Conservation (phyloP, 345 rosid species). For the Schrenkiella parvula region DNA sequence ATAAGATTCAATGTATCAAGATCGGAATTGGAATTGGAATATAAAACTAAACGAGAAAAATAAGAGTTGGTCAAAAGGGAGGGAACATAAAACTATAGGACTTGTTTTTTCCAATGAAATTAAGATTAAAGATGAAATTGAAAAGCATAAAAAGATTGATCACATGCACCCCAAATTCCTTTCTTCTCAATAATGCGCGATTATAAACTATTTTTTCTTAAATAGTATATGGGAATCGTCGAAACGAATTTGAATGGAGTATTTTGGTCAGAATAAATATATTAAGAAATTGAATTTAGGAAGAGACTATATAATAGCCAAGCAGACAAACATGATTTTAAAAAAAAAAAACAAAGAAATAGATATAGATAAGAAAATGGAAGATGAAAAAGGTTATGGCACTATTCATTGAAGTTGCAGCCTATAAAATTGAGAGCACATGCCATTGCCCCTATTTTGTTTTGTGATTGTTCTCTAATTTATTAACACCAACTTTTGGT, state of each 20-base stretch:
- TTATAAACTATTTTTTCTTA: not conserved
- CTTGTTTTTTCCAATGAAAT: constrained; percentile 30
- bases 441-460: constrained; percentile 21
- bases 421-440: constrained; percentile 30
- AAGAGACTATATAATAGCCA: constrained; percentile 9
- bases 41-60: constrained; percentile 20
- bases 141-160: constrained; percentile 34
- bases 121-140: constrained; percentile 20
- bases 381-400: constrained; percentile 6
- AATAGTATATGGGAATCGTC: not conserved
- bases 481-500: not conserved
- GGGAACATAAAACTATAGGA: constrained; percentile 30
- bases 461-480: constrained; percentile 11
- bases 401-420: constrained; percentile 22
- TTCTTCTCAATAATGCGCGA: constrained; percentile 34
- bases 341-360: constrained; percentile 6
- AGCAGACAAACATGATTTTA: not conserved
- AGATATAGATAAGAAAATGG: constrained; percentile 9
- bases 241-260: constrained; percentile 1
- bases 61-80: constrained; percentile 34
- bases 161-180: constrained; percentile 39
- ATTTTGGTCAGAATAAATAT: constrained; percentile 19
- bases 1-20: constrained; percentile 28
- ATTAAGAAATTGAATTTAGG: not conserved
- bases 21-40: not conserved